Percentiles rank a stretch among this genome's conserved stretches.
Evolutionary conservation across 768 basidiomycete genomes (phyloP).

Genomic region (Collybiopsis luxurians): DNA sequence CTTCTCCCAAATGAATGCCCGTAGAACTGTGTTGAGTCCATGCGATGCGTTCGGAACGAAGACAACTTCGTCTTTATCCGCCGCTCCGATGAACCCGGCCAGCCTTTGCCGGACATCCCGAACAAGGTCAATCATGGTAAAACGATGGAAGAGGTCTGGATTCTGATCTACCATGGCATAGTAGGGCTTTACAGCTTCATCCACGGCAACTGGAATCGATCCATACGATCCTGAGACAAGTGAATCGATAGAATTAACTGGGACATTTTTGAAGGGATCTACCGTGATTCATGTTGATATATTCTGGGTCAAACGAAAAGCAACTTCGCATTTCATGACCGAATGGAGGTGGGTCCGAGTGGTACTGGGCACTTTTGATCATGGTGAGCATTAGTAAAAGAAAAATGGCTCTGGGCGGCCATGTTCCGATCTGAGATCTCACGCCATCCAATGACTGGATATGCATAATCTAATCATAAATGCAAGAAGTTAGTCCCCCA

Average conservation of each 20-base stretch:
- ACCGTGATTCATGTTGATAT: conserved; percentile 69
- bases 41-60: conserved; percentile 60
- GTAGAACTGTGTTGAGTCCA: conserved; percentile 63
- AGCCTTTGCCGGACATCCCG: conserved; percentile 40
- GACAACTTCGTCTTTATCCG: conserved; percentile 51
- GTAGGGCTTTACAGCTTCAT: conserved; percentile 39
- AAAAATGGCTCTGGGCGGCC: too few relatives aligned
- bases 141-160: conserved; percentile 53
- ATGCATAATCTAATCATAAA: too few relatives aligned
- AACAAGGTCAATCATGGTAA: conserved; percentile 32
- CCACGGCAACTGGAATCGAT: conserved; percentile 51
- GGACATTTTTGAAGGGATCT: conserved; percentile 9
- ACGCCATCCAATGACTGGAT: too few relatives aligned
- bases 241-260: not conserved
- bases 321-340: conserved; percentile 54
- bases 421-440: too few relatives aligned
- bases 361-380: not conserved
- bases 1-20: conserved; percentile 64
- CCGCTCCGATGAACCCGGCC: conserved; percentile 49
- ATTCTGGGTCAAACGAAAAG: conserved; percentile 55
- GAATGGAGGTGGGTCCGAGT: conserved; percentile 28
- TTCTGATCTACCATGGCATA: conserved; percentile 45
- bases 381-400: too few relatives aligned
- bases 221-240: conserved; percentile 53
- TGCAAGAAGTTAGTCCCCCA: too few relatives aligned